Conservation (phyloP, 1,284 basidiomycete species). For the Paramarasmius palmivorus region DNA sequence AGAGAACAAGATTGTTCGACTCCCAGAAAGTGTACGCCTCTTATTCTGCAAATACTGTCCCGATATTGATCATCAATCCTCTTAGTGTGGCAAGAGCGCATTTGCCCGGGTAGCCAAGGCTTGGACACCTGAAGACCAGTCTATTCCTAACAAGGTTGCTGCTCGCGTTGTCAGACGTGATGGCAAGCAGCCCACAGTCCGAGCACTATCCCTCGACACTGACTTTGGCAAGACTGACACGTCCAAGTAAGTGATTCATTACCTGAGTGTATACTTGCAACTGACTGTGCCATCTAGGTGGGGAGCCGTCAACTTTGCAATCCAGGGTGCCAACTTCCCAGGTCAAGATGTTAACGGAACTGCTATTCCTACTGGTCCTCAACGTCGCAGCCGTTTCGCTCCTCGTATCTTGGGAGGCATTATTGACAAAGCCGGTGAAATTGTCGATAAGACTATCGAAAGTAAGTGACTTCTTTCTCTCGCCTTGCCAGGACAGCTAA, state of each 20-base stretch:
- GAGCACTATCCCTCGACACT: constrained; percentile 43
- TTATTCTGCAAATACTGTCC: neutral
- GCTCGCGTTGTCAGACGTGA: constrained; percentile 25
- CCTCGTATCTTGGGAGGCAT: neutral
- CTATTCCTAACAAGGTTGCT: constrained; percentile 26
- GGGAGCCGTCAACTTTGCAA: constrained; percentile 30
- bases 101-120: constrained; percentile 39
- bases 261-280: neutral
- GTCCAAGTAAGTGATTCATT: constrained; percentile 24
- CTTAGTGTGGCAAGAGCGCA: constrained; percentile 37
- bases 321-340: constrained; percentile 27
- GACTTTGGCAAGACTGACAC: constrained; percentile 38
- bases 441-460: constrained; percentile 20
- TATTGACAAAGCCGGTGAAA: neutral
- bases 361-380: constrained; percentile 28
- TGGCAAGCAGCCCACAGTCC: constrained; percentile 34
- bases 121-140: constrained; percentile 33
- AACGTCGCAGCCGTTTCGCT: constrained; percentile 6
- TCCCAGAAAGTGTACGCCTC: constrained; percentile 21
- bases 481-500: neutral
- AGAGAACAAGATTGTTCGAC: constrained; percentile 21
- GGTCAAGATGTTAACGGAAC: constrained; percentile 22
- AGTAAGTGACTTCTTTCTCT: constrained; percentile 19
- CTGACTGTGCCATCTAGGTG: constrained; percentile 17
- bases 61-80: neutral